A percentile compares a stretch with the other conserved stretches of the same genome.
Conservation (phyloP, 2,329 filamentous ascomycete species). For the Ophiocordyceps camponoti-leonardi region DNA sequence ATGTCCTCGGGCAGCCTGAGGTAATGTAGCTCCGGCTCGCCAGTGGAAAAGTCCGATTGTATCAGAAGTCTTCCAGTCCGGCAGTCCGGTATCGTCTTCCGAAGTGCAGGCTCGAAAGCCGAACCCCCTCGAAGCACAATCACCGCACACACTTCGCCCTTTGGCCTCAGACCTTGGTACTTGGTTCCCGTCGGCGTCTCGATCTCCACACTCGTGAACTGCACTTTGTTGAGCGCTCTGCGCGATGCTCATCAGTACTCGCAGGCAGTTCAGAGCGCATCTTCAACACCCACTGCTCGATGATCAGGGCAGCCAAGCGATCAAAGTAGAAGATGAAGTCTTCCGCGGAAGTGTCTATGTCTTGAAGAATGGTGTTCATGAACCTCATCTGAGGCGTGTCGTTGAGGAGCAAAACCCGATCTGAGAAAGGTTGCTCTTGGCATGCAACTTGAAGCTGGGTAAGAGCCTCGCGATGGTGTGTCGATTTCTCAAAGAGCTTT, state of each 20-base stretch:
- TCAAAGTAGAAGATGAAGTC: slow-evolving; percentile 99
- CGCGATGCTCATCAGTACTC: slow-evolving; percentile 2
- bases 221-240: slow-evolving; percentile 61
- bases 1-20: slow-evolving; percentile 64
- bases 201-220: slow-evolving; percentile 47
- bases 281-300: slow-evolving; percentile 46
- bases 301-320: slow-evolving; percentile 63
- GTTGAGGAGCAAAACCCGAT: slow-evolving; percentile 56
- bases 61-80: slow-evolving; percentile 79
- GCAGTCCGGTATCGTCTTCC: slow-evolving; percentile 84
- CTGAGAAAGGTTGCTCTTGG: slow-evolving; percentile 54
- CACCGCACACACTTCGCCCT: slow-evolving; percentile 68
- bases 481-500: slow-evolving; percentile 73
- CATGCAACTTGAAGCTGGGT: slow-evolving; percentile 56
- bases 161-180: slow-evolving; percentile 56
- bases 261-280: neutral
- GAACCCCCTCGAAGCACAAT: slow-evolving; percentile 79
- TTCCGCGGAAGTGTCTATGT: slow-evolving; percentile 61
- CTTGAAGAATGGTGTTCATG: slow-evolving; percentile 82
- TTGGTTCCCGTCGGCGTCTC: slow-evolving; percentile 51
- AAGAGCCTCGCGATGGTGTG: slow-evolving; percentile 63
- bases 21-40: slow-evolving; percentile 88
- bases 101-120: slow-evolving; percentile 72
- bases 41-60: slow-evolving; percentile 69
- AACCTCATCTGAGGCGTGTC: slow-evolving; percentile 66